Base-by-base conservation (phyloP, 495 filamentous ascomycete species). In the Penicillium parvum region DNA sequence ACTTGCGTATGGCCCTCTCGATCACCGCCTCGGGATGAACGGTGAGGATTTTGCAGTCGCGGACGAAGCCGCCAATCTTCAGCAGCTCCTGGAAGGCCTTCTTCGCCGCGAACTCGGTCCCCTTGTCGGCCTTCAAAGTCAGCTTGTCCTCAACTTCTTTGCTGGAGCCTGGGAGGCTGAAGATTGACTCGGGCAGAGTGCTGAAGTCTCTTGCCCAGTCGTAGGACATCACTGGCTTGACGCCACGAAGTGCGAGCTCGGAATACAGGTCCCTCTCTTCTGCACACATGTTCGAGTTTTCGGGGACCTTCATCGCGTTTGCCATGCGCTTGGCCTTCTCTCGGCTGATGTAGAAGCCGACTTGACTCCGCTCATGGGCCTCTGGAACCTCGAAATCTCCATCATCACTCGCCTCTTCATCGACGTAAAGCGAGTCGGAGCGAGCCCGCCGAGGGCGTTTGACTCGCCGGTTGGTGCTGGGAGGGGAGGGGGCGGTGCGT, bases 141-240 rank as follows among this genome's bases (percentile, higher is more conserved):
- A 70, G 63, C 11, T 62, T 53, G 1, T 58, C 51, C 23, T 76
- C 59, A 0, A 56, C 25, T 6, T 47, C 8, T 2, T 40, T 17
- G 11, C 39, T 32, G 1, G 37, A 19, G 2, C 10, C 43, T 7
- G 29, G 28, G 16, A 30, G 30, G 12, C 71, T 62, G 55, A 86
- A 87, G 1, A 87, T 53, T 7, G 62, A 60, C 4, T 73, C 64
- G 0, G 83, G 83, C 22, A 86, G 59, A 1, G 74, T 83, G 1
- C 52, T 50, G 50, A 84, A 87, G 48, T 87, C 84, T 33, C 69
- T 63, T 26, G 65, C 51, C 80, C 81, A 88, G 37, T 63, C 52
- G 3, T 37, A 32, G 1, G 76, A 76, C 17, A 86, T 50, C 2
- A 84, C 53, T 4, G 78, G 73, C 61, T 85, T 79, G 20, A 71